Conservation (phyloP, 352 stramenopile species). For the Globisporangium emineosum region DNA sequence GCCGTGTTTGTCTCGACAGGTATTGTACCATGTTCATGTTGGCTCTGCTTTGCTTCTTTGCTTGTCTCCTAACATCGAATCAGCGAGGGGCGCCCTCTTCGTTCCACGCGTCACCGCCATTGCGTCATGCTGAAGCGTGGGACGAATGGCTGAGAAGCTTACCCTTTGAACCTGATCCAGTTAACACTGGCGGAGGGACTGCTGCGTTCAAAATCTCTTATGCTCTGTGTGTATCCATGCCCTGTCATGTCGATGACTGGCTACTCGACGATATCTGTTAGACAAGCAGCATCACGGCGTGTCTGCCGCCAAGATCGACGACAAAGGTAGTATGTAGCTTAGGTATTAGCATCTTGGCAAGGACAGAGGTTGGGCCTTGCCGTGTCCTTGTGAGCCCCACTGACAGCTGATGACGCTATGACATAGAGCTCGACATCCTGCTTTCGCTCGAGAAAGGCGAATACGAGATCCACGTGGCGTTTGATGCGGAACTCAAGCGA, state of each 20-base stretch:
- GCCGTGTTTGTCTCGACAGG: conserved; percentile 10
- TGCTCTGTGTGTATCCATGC: conserved; percentile 22
- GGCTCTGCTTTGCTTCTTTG: conserved; percentile 6
- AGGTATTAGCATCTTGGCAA: background rate
- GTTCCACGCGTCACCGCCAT: background rate
- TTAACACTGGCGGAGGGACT: conserved; percentile 63
- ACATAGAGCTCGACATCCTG: conserved; percentile 20
- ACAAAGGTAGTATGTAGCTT: conserved; percentile 6
- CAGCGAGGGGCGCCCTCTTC: conserved; percentile 55
- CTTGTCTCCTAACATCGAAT: conserved; percentile 27
- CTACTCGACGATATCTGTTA: background rate
- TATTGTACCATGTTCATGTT: conserved; percentile 12
- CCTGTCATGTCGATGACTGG: background rate
- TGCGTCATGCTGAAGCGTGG: conserved; percentile 1
- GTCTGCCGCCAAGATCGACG: background rate
- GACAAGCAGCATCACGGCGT: background rate
- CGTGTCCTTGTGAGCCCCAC: background rate
- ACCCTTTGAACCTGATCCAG: conserved; percentile 67
- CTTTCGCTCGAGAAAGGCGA: conserved; percentile 18
- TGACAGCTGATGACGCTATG: background rate
- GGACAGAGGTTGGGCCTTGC: background rate
- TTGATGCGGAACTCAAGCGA: conserved; percentile 1
- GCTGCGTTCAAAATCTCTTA: conserved; percentile 33
- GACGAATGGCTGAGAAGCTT: conserved; percentile 51
- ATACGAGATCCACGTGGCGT: conserved; percentile 21